Percentiles rank a stretch among this genome's conserved stretches.
Evolutionary conservation across 345 rosid species (phyloP).

Genomic region (Excoecaria agallocha): DNA sequence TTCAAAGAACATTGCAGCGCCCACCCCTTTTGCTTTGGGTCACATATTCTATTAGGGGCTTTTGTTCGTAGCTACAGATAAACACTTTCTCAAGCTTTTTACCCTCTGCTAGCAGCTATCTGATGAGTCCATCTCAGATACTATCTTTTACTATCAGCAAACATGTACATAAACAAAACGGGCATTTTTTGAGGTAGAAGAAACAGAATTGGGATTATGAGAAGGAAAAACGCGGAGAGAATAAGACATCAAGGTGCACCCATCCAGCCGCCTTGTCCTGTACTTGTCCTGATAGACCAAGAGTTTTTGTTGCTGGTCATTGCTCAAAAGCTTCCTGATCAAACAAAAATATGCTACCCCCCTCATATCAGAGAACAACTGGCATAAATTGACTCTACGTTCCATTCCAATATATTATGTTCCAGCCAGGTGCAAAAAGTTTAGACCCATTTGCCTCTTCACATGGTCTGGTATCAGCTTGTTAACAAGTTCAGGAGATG

Average conservation of each 20-base stretch:
- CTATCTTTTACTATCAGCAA: conserved; percentile 40
- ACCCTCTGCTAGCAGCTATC: conserved; percentile 33
- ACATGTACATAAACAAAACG: conserved; percentile 47
- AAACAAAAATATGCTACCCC: conserved; percentile 29
- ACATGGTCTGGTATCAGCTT: conserved; percentile 84
- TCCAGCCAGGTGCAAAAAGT: conserved; percentile 68
- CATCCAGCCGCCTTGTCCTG: conserved; percentile 30
- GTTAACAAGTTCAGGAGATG: conserved; percentile 73
- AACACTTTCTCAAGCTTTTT: conserved; percentile 32
- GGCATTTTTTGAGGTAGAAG: conserved; percentile 8
- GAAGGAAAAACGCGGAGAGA: conserved; percentile 12
- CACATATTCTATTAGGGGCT: conserved; percentile 17
- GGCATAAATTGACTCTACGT: conserved; percentile 21
- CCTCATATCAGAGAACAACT: conserved; percentile 24
- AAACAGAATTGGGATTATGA: conserved; percentile 10
- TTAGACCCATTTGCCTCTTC: conserved; percentile 72
- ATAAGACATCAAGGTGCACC: conserved; percentile 26
- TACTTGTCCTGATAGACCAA: conserved; percentile 25
- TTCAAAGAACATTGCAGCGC: conserved; percentile 7
- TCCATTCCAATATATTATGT: conserved; percentile 36
- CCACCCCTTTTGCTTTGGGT: conserved; percentile 25
- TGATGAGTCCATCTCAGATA: conserved; percentile 30
- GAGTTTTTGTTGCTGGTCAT: conserved; percentile 30
- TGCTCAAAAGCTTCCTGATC: conserved; percentile 29
- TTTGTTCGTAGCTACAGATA: conserved; percentile 36